These are phyloP conservation scores for Pyrus hybrid DNA, from an alignment of 331 rosid species.

Conservation along the genomic window DNA sequence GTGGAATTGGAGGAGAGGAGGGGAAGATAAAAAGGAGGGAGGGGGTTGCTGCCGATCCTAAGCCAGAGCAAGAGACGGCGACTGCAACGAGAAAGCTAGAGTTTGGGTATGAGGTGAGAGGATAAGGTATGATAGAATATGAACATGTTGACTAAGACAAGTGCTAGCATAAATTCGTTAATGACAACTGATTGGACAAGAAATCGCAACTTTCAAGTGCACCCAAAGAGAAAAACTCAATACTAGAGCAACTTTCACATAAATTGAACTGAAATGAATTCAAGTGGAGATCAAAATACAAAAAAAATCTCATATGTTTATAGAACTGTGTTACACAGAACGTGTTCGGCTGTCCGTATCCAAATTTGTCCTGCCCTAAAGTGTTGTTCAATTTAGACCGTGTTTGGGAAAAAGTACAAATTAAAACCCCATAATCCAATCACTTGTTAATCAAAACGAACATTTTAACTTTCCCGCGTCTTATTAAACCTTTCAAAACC, in stretches of 20 bases:
- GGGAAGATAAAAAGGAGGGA: too few relatives aligned
- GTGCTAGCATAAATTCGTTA: too few relatives aligned
- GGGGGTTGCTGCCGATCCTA: too few relatives aligned
- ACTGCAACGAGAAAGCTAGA: too few relatives aligned
- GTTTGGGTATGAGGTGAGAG: too few relatives aligned
- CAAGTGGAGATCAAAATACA: not conserved
- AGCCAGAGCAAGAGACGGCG: too few relatives aligned
- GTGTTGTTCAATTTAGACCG: not conserved
- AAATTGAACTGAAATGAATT: not conserved
- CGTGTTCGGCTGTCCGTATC: not conserved
- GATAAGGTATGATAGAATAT: too few relatives aligned
- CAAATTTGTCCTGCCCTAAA: not conserved
- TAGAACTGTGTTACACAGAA: not conserved
- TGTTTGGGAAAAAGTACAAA: slow-evolving; percentile 3
- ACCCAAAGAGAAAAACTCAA: not conserved
- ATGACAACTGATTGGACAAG: not conserved
- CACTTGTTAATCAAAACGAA: not conserved
- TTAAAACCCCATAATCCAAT: not conserved
- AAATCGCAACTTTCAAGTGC: not conserved
- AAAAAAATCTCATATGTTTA: too few relatives aligned
- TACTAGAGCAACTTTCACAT: not conserved
- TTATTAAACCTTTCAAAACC: not conserved
- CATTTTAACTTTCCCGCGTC: slow-evolving; percentile 22
- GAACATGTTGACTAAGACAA: too few relatives aligned
- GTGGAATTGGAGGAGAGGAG: too few relatives aligned